A percentile compares a stretch with the other conserved stretches of the same genome.
These are phyloP conservation scores for Bidens hawaiensis DNA, from an alignment of 140 eudicot species.

Conservation along the genomic window DNA sequence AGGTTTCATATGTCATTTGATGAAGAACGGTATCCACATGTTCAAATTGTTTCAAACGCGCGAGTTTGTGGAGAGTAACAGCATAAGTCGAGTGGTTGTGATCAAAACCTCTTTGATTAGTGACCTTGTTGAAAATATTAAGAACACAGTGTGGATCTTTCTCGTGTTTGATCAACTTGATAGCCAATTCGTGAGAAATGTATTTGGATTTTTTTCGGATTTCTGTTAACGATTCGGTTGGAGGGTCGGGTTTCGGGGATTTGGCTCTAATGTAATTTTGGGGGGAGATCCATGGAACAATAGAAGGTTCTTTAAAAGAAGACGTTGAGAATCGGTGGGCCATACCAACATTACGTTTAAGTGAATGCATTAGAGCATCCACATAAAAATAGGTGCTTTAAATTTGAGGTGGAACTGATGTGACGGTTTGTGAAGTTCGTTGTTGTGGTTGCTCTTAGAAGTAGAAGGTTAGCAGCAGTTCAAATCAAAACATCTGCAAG, in stretches of 20 bases:
- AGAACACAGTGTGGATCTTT: slow-evolving; percentile 59
- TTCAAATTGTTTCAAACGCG: slow-evolving; percentile 41
- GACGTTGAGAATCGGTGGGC: slow-evolving; percentile 30
- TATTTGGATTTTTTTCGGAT: slow-evolving; percentile 43
- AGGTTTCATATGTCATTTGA: slow-evolving; percentile 72
- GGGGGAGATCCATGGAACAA: slow-evolving; percentile 60
- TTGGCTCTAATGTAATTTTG: slow-evolving; percentile 30
- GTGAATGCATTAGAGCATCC: slow-evolving; percentile 21
- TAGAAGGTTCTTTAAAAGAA: slow-evolving; percentile 30
- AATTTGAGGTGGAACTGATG: slow-evolving; percentile 6
- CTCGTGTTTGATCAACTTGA: slow-evolving; percentile 56
- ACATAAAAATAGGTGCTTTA: too few species aligned
- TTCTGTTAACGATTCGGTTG: slow-evolving; percentile 28
- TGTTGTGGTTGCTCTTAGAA: too few species aligned
- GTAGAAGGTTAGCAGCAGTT: too few species aligned
- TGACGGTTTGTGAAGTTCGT: too few species aligned
- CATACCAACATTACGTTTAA: slow-evolving; percentile 20
- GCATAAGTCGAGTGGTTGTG: slow-evolving; percentile 78
- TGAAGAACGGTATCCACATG: slow-evolving; percentile 56
- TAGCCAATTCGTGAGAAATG: slow-evolving; percentile 55
- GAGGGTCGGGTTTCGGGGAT: slow-evolving; percentile 38
- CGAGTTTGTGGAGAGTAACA: slow-evolving; percentile 61
- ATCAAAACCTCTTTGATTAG: slow-evolving; percentile 64
- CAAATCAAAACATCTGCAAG: too few species aligned
- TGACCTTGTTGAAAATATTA: slow-evolving; percentile 48